These are phyloP conservation scores for Amylocystis lapponica DNA, from an alignment of 768 basidiomycete genomes.

Conservation along the genomic window DNA sequence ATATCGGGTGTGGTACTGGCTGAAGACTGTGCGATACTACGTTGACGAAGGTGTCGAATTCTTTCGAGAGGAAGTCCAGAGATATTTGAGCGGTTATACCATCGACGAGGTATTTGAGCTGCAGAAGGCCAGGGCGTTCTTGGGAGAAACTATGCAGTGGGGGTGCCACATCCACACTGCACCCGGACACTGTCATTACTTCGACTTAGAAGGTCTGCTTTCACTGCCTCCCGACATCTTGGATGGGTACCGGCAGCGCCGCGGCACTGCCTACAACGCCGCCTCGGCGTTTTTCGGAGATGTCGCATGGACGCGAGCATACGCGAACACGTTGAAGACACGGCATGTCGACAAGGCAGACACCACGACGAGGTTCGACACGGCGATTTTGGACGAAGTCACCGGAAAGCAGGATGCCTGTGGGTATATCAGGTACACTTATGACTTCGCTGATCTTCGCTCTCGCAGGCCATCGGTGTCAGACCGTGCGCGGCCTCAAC, in stretches of 20 bases:
- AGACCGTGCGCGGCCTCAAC: conserved; percentile 6
- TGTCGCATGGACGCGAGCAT: no score
- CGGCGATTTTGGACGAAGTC: conserved; percentile 16
- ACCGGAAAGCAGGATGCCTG: conserved; percentile 19
- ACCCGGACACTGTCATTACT: no score
- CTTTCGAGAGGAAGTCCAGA: neutral
- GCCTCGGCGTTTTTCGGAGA: no score
- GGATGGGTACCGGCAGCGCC: no score
- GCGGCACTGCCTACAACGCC: no score
- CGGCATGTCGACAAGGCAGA: no score
- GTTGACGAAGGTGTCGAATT: conserved; percentile 8
- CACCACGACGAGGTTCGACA: neutral
- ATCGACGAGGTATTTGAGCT: conserved; percentile 18
- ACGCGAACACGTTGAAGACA: no score
- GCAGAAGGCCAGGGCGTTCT: conserved; percentile 15
- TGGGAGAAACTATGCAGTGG: conserved; percentile 8
- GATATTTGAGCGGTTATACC: conserved; percentile 8
- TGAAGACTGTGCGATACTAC: neutral
- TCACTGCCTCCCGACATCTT: no score
- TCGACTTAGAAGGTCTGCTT: no score
- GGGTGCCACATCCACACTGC: no score
- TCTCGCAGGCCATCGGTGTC: conserved; percentile 13
- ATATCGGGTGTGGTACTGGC: conserved; percentile 25
- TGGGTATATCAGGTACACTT: no score
- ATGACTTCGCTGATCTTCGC: no score